Percentiles rank a stretch among this genome's conserved stretches.
These are phyloP conservation scores for Fusarium torulosum DNA, from an alignment of 2,329 filamentous ascomycete genomes.

Conservation along the genomic window DNA sequence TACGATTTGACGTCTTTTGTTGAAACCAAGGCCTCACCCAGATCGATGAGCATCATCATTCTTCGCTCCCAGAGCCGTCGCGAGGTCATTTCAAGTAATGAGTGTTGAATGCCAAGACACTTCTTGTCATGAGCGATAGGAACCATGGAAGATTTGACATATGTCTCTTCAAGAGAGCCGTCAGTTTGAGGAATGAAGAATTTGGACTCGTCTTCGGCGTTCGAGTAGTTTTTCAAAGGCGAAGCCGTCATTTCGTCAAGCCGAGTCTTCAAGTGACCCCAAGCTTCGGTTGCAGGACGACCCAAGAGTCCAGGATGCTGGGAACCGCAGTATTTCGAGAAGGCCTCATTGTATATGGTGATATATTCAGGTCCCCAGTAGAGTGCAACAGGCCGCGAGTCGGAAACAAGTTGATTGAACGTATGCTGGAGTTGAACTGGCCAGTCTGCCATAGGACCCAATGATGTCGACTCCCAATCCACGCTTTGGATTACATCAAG, in stretches of 20 bases:
- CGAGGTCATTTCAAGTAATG: conserved; percentile 61
- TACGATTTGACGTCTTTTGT: conserved; percentile 61
- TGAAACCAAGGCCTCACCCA: conserved; percentile 60
- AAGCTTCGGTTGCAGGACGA: conserved; percentile 68
- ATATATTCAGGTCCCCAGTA: conserved; percentile 74
- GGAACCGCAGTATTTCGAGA: conserved; percentile 71
- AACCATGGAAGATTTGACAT: conserved; percentile 62
- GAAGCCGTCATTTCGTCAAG: conserved; percentile 52
- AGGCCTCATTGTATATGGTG: conserved; percentile 77
- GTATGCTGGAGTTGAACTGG: conserved; percentile 60
- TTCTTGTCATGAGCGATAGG: conserved; percentile 59
- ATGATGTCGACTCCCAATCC: conserved; percentile 61
- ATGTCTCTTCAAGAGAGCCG: conserved; percentile 60
- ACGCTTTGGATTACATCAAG: conserved; percentile 57
- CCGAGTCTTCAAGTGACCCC: conserved; percentile 65
- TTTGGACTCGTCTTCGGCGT: conserved; percentile 59
- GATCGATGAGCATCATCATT: conserved; percentile 62
- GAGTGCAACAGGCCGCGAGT: conserved; percentile 66
- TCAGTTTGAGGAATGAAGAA: conserved; percentile 60
- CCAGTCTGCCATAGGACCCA: conserved; percentile 63
- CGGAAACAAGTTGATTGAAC: conserved; percentile 59
- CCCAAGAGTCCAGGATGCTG: conserved; percentile 75
- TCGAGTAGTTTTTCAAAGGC: conserved; percentile 50
- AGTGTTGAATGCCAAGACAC: conserved; percentile 62
- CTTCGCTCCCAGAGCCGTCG: conserved; percentile 62